Evolutionary conservation across 1,139 yeast genomes (phyloP).

Genomic region (Protomyces macrosporus): DNA sequence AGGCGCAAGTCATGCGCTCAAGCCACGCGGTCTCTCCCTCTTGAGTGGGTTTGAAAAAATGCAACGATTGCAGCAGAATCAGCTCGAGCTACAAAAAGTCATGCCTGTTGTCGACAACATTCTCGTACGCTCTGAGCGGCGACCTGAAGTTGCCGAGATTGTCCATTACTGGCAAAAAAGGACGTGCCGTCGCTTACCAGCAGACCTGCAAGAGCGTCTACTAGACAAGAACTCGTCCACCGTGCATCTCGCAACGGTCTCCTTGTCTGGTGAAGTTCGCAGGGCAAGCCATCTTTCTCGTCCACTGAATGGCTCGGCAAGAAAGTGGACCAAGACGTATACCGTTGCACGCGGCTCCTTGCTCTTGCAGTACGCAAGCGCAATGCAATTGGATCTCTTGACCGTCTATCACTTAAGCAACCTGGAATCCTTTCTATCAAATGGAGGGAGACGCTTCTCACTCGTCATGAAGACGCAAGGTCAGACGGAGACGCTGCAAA

Average conservation of each 20-base stretch:
- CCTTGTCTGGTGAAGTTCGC: too few relatives aligned
- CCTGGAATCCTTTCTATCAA: not conserved
- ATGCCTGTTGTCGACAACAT: too few relatives aligned
- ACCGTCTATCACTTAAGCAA: not conserved
- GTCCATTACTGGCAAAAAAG: not conserved
- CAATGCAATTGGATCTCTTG: not conserved
- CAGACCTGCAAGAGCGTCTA: not conserved
- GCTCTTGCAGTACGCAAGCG: not conserved
- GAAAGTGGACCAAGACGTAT: not conserved
- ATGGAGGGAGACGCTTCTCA: not conserved
- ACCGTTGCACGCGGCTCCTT: not conserved
- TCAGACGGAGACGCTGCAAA: not conserved
- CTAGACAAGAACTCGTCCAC: too few relatives aligned
- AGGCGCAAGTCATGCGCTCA: not conserved
- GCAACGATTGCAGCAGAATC: not conserved
- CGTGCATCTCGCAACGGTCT: too few relatives aligned
- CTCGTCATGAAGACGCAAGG: not conserved
- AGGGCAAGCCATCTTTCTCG: not conserved
- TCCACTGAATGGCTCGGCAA: not conserved
- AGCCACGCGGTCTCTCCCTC: not conserved
- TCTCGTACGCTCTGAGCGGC: too few relatives aligned
- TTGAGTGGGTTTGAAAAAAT: not conserved
- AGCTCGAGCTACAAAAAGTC: not conserved
- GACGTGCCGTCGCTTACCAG: not conserved
- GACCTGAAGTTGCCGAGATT: not conserved